Conservation (phyloP, 2,329 filamentous ascomycete species). For the Trichophyton simii region DNA sequence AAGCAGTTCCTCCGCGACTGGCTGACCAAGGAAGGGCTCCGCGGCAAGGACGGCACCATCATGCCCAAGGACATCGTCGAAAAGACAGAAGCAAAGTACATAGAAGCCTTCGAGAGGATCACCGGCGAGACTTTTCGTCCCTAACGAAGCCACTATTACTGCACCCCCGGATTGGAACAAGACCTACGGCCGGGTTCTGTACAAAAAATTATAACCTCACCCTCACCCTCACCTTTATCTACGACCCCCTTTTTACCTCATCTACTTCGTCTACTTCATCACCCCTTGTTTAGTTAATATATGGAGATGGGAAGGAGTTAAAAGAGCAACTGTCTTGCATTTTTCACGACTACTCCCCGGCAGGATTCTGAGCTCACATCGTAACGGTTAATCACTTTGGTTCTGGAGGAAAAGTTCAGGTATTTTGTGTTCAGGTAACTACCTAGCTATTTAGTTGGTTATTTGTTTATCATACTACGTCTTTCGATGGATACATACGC, state of each 20-base stretch:
- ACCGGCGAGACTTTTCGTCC: conserved; percentile 38
- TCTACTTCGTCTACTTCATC: not conserved
- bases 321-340: not conserved
- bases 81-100: conserved; percentile 60
- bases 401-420: not conserved
- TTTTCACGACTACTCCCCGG: not conserved
- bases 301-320: not conserved
- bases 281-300: not conserved
- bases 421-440: not conserved
- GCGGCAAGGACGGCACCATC: conserved; percentile 58
- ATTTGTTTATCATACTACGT: not conserved
- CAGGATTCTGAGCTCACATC: not conserved
- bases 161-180: conserved; percentile 1
- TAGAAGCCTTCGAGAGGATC: conserved; percentile 60
- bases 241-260: not conserved
- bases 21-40: conserved; percentile 59
- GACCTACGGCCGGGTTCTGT: conserved; percentile 7
- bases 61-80: conserved; percentile 60
- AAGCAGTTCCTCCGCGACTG: conserved; percentile 80
- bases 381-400: not conserved
- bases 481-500: not conserved
- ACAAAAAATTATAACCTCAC: conserved; percentile 9
- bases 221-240: not conserved
- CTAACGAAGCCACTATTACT: not conserved
- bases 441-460: not conserved